Evolutionary conservation across 2,329 filamentous ascomycete species (phyloP).

Genomic region (Ophidiomyces ophidiicola): DNA sequence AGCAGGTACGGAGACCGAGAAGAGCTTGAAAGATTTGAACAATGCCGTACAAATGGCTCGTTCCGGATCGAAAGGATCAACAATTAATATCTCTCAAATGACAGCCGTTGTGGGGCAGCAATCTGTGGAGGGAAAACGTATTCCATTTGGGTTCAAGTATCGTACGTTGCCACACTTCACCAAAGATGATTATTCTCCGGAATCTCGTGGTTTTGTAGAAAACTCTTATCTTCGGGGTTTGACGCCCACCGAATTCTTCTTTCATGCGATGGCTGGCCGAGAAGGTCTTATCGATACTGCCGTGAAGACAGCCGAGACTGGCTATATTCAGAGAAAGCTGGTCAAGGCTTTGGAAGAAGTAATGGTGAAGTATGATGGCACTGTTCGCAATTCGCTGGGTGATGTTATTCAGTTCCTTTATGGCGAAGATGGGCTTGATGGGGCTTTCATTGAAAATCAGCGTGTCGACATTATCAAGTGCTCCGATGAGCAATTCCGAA

Average conservation of each 20-base stretch:
- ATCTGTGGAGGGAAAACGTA: slow-evolving; percentile 95
- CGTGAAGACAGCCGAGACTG: slow-evolving; percentile 97
- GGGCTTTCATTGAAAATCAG: slow-evolving; percentile 86
- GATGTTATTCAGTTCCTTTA: slow-evolving; percentile 97
- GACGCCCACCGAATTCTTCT: slow-evolving; percentile 95
- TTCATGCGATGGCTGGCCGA: slow-evolving; percentile 99
- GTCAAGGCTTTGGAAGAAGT: slow-evolving; percentile 98
- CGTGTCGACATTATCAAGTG: slow-evolving; percentile 74
- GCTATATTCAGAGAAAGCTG: slow-evolving; percentile 95
- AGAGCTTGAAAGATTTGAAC: slow-evolving; percentile 88
- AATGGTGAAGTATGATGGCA: slow-evolving; percentile 94
- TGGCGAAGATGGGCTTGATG: slow-evolving; percentile 92
- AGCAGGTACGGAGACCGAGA: slow-evolving; percentile 82
- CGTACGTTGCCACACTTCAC: slow-evolving; percentile 94
- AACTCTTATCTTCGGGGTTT: slow-evolving; percentile 95
- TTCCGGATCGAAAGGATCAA: slow-evolving; percentile 95
- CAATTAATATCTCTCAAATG: slow-evolving; percentile 99
- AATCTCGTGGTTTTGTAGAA: slow-evolving; percentile 93
- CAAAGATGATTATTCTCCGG: slow-evolving; percentile 96
- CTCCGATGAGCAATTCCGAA: slow-evolving; percentile 63
- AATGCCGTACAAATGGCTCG: slow-evolving; percentile 94
- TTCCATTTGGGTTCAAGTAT: slow-evolving; percentile 98
- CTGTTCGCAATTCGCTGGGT: slow-evolving; percentile 88
- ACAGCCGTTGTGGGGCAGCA: slow-evolving; percentile 95
- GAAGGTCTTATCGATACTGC: slow-evolving; percentile 99